Evolutionary conservation across 768 basidiomycete species (phyloP).

Genomic region (Leucosporidium yakuticum): DNA sequence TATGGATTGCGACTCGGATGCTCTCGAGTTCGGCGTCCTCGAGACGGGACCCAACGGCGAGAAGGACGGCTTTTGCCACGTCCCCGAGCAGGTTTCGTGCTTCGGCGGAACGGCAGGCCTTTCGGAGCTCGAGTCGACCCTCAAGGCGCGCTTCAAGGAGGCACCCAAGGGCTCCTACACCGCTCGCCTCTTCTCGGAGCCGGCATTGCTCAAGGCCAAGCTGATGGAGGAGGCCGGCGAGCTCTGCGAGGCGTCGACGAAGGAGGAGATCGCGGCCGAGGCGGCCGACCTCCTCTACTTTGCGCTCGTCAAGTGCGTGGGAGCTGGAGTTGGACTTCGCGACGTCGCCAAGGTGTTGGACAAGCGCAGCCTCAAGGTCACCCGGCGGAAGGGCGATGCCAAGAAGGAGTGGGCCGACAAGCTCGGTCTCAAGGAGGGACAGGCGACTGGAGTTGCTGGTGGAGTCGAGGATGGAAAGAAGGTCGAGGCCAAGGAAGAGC

Average conservation of each 20-base stretch:
- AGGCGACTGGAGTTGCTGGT: slow-evolving; percentile 22
- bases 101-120: slow-evolving; percentile 79
- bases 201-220: slow-evolving; percentile 76
- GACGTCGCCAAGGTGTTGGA: slow-evolving; percentile 83
- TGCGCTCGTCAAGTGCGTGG: slow-evolving; percentile 72
- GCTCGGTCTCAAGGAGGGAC: slow-evolving; percentile 26
- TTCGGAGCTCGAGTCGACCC: slow-evolving; percentile 69
- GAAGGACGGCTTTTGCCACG: slow-evolving; percentile 44
- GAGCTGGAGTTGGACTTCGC: slow-evolving; percentile 69
- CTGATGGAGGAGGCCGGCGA: slow-evolving; percentile 99
- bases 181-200: slow-evolving; percentile 71
- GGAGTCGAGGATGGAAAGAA: neutral
- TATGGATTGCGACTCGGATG: slow-evolving; percentile 83
- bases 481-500: neutral
- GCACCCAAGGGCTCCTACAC: slow-evolving; percentile 94
- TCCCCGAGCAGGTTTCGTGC: slow-evolving; percentile 72
- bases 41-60: slow-evolving; percentile 44
- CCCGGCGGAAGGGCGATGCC: slow-evolving; percentile 80
- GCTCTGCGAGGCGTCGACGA: slow-evolving; percentile 65
- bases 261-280: slow-evolving; percentile 84
- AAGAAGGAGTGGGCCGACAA: slow-evolving; percentile 59
- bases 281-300: slow-evolving; percentile 95
- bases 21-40: slow-evolving; percentile 80
- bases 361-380: slow-evolving; percentile 76
- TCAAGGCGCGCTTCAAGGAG: slow-evolving; percentile 61